Evolutionary conservation across 352 stramenopile genomes (phyloP).

Genomic region (Globisporangium orthogonon): DNA sequence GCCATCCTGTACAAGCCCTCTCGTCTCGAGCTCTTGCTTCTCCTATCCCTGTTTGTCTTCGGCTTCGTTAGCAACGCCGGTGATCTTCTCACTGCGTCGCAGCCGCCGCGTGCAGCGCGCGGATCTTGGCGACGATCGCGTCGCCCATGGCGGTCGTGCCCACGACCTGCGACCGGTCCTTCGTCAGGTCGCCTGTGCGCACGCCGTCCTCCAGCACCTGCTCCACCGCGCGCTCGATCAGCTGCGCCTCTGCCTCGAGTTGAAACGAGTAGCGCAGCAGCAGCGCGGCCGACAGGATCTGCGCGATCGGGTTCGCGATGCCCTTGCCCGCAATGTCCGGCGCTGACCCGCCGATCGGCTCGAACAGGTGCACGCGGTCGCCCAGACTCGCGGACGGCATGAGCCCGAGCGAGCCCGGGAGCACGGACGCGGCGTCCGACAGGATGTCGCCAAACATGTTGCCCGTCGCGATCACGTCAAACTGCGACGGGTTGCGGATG

Average conservation of each 20-base stretch:
- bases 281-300: slow-evolving; percentile 97
- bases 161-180: slow-evolving; percentile 42
- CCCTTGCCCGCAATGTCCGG: slow-evolving; percentile 96
- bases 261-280: slow-evolving; percentile 94
- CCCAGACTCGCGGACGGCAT: slow-evolving; percentile 97
- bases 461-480: slow-evolving; percentile 98
- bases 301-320: slow-evolving; percentile 95
- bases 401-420: slow-evolving; percentile 97
- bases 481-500: slow-evolving; percentile 97
- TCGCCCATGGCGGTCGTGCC: slow-evolving; percentile 72
- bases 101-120: slow-evolving; percentile 26
- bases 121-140: slow-evolving; percentile 78
- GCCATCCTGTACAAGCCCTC: not conserved
- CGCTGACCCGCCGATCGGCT: slow-evolving; percentile 97
- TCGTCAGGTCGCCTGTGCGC: slow-evolving; percentile 82
- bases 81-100: not conserved
- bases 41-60: not conserved
- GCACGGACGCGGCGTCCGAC: slow-evolving; percentile 96
- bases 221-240: slow-evolving; percentile 82
- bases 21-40: not conserved
- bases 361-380: slow-evolving; percentile 92
- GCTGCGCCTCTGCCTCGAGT: slow-evolving; percentile 67
- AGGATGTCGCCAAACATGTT: slow-evolving; percentile 99
- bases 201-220: slow-evolving; percentile 77
- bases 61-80: too few species aligned